A percentile compares a stretch with the other conserved stretches of the same genome.
phyloP scores from a whole-genome alignment of 768 basidiomycete species.

The Psilocybe sp. region DNA sequence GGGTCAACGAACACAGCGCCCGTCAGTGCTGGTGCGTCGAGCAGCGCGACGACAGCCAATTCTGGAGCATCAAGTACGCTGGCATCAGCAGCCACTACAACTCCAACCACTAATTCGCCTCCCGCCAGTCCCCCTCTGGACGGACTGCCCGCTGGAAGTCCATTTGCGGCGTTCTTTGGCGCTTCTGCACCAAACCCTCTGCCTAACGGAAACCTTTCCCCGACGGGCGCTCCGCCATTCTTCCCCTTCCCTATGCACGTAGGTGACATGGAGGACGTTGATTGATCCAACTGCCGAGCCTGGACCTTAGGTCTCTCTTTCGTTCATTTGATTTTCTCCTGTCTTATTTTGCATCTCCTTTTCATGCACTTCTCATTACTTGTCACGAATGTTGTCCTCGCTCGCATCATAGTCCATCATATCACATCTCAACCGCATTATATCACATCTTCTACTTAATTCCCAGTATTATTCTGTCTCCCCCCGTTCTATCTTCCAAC shows the following conservation, averaged over 20 bases:
- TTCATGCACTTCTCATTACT: too few relatives aligned
- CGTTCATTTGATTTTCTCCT: neutral
- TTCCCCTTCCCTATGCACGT: constrained; percentile 8
- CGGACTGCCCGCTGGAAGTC: neutral
- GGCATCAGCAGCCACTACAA: neutral
- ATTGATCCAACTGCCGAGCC: constrained; percentile 9
- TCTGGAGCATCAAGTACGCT: too few relatives aligned
- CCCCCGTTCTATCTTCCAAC: too few relatives aligned
- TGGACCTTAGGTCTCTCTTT: neutral
- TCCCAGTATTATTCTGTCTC: too few relatives aligned
- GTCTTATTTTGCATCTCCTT: neutral
- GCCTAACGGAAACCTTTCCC: constrained; percentile 5
- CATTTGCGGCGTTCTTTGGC: too few relatives aligned
- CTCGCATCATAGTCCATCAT: too few relatives aligned
- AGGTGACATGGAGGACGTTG: constrained; percentile 23
- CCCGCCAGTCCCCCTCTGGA: neutral
- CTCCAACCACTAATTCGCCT: neutral
- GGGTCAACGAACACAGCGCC: constrained; percentile 10
- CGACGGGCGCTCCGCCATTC: neutral
- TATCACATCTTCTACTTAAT: too few relatives aligned
- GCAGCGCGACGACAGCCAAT: too few relatives aligned
- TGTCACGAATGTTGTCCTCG: too few relatives aligned
- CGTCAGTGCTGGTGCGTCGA: neutral
- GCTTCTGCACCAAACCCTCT: neutral
- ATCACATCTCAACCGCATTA: too few relatives aligned